Evolutionary conservation across 176 grass and related monocot species (phyloP).

Genomic region (Zea mays): DNA sequence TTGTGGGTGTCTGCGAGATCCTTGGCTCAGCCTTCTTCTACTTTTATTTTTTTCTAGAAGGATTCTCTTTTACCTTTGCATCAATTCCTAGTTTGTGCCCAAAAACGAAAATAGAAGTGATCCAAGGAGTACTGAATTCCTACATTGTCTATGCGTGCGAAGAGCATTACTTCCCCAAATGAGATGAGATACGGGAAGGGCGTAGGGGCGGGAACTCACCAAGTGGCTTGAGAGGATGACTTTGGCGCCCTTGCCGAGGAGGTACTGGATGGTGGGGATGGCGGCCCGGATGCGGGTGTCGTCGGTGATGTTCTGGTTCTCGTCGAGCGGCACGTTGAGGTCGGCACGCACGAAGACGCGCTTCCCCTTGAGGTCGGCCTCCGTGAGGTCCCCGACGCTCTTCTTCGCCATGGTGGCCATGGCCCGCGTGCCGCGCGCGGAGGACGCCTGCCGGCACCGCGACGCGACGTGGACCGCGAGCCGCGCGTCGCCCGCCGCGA

Average conservation of each 20-base stretch:
- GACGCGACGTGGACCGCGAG: conserved; percentile 56
- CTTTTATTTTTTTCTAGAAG: neutral
- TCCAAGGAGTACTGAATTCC: neutral
- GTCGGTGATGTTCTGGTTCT: conserved; percentile 66
- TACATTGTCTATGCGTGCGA: conserved; percentile 25
- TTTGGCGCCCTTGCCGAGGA: conserved; percentile 58
- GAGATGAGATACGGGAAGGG: no score
- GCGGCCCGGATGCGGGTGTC: conserved; percentile 73
- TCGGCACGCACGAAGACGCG: conserved; percentile 66
- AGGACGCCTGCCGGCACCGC: conserved; percentile 39
- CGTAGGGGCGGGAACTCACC: conserved; percentile 30
- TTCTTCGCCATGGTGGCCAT: conserved; percentile 61
- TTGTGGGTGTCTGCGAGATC: neutral
- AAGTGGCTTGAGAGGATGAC: conserved; percentile 77
- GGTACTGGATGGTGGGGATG: conserved; percentile 69
- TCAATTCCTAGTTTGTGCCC: neutral
- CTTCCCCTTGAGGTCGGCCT: conserved; percentile 64
- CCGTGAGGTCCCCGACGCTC: conserved; percentile 68
- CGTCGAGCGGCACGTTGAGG: conserved; percentile 77
- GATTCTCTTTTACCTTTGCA: neutral
- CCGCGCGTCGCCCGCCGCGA: conserved; percentile 40
- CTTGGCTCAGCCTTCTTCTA: neutral
- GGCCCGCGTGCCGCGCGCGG: conserved; percentile 45
- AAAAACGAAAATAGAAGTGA: neutral
- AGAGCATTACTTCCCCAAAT: neutral